These are phyloP conservation scores for Zelonia costaricensis DNA, from an alignment of 208 protist genomes.

Conservation along the genomic window DNA sequence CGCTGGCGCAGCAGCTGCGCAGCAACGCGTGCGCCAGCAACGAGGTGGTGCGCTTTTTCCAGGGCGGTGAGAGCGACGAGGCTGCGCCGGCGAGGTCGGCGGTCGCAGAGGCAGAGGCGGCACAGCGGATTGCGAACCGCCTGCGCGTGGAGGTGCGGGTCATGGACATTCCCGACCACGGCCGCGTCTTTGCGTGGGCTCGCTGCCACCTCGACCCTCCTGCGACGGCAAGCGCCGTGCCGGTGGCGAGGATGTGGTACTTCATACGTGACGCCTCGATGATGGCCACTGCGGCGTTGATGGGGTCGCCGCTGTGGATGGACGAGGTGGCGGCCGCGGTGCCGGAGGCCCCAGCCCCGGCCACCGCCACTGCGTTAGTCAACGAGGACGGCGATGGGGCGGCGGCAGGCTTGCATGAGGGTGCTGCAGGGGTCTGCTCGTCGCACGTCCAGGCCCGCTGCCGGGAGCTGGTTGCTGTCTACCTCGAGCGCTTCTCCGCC, in stretches of 20 bases:
- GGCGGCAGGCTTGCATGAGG: too few species aligned
- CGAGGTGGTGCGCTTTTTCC: conserved; percentile 20
- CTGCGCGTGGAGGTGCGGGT: conserved; percentile 25
- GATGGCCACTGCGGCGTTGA: conserved; percentile 9
- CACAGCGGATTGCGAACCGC: conserved; percentile 2
- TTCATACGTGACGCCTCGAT: conserved; percentile 22
- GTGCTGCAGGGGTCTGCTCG: too few species aligned
- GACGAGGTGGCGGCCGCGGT: conserved; percentile 11
- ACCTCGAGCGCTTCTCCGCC: too few species aligned
- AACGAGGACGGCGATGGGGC: background rate
- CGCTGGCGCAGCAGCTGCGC: conserved; percentile 17
- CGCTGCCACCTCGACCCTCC: conserved; percentile 1
- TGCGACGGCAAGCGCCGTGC: background rate
- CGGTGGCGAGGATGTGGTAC: conserved; percentile 39
- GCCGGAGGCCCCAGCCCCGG: background rate
- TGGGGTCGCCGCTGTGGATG: conserved; percentile 21
- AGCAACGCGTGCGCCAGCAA: conserved; percentile 12
- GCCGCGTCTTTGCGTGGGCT: conserved; percentile 30
- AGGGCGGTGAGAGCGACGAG: background rate
- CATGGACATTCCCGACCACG: conserved; percentile 33
- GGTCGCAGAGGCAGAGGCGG: conserved; percentile 13
- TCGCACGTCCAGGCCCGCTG: too few species aligned
- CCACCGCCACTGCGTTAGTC: background rate
- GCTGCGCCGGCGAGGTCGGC: background rate
- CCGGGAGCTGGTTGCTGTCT: too few species aligned